Evolutionary conservation across 192 early-diverging fungal species (phyloP), one percentile per base, ranked within the genome.

Genomic region (Coemansia nantahalensis): DNA sequence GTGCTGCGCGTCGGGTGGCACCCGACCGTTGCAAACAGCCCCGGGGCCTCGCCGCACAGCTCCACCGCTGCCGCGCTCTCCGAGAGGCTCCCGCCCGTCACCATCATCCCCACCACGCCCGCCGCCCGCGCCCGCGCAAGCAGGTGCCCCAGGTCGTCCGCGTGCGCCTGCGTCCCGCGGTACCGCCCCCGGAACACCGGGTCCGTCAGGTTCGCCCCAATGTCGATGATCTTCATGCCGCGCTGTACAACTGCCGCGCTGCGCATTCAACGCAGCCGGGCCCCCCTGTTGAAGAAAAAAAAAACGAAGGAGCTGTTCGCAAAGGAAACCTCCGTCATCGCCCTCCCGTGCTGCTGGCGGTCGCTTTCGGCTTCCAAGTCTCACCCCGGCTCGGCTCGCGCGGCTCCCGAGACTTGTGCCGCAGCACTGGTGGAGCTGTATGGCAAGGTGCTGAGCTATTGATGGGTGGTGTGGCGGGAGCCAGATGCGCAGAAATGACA

Each of bases 121-220:
- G 85, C 83, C 11, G 72, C 57, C n/a, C 59, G 59, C 9, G 90
- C 84, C 0, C 91, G 82, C 45, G 72, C 50, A 9, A 94, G 53
- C 1, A 95, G 79, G 7, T 81, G 64, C 2, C 22, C 43, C 50
- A 90, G 59, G 56, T 91, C 89, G 56, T 88, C 89, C 79, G 55
- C 46, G 52, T 94, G 92, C 16, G 59, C 80, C 57, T 76, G 81
- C 46, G 90, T 91, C 17, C 82, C 90, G 48, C 89, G 82, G 72
- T 95, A 95, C 32, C 71, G 35, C 14, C 90, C 92, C 30, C 79
- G 79, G 63, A 91, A 95, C 79, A 93, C 84, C 16, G 85, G 81
- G 63, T 95, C 91, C 0, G 91, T 90, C 45, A 95, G 80, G 60
- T 95, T 95, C 32, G 86, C 84, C 19, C 88, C 92, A 70, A 95